Percentiles rank a stretch among this genome's conserved stretches.
These are phyloP conservation scores for Globisporangium orthogonon DNA, from an alignment of 352 stramenopile species.

Conservation along the genomic window DNA sequence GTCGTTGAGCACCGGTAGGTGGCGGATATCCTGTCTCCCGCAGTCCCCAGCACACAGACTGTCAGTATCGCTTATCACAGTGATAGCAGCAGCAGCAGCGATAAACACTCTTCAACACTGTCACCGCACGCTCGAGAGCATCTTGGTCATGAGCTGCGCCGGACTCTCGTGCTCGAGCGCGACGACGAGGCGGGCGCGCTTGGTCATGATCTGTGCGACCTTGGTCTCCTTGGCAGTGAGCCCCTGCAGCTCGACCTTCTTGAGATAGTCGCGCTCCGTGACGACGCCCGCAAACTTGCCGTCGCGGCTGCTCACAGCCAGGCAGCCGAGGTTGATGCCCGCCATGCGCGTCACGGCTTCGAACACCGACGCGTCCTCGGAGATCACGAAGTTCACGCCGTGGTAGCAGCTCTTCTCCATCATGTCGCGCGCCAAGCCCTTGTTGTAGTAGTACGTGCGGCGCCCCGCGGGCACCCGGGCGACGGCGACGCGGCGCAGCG, in stretches of 20 bases:
- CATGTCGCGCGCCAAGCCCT: conserved; percentile 85
- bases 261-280: conserved; percentile 94
- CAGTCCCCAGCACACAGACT: background rate
- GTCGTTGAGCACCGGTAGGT: conserved; percentile 92
- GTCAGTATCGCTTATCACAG: background rate
- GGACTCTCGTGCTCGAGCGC: conserved; percentile 84
- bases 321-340: conserved; percentile 89
- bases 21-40: conserved; percentile 81
- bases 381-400: conserved; percentile 93
- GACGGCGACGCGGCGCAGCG: background rate
- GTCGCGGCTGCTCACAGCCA: conserved; percentile 86
- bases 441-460: conserved; percentile 59
- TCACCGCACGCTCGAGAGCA: conserved; percentile 83
- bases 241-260: conserved; percentile 93
- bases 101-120: background rate
- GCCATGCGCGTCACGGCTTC: conserved; percentile 94
- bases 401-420: conserved; percentile 93
- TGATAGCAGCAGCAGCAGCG: background rate
- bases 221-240: conserved; percentile 81
- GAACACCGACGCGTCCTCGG: conserved; percentile 90
- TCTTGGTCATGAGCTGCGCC: conserved; percentile 93
- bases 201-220: conserved; percentile 94
- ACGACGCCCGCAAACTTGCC: conserved; percentile 90
- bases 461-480: background rate
- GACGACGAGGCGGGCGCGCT: conserved; percentile 86